These are phyloP conservation scores for Sedum album DNA, from an alignment of 164 flowering plant genomes.

Conservation along the genomic window DNA sequence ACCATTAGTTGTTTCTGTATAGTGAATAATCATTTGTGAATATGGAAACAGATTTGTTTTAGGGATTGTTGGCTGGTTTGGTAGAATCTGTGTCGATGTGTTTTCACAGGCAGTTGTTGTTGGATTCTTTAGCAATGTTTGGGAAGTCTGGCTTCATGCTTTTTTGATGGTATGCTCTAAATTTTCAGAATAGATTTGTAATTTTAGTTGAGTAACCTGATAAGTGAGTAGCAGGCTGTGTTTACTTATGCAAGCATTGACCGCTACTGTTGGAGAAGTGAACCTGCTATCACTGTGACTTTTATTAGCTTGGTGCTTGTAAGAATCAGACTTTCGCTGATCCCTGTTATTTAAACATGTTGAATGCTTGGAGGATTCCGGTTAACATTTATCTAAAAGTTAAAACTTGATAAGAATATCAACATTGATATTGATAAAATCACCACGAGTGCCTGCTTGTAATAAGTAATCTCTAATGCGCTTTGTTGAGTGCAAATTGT, in stretches of 20 bases:
- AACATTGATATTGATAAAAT: neutral
- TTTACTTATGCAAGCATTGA: conserved; percentile 34
- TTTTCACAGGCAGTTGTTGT: conserved; percentile 35
- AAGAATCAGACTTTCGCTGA: conserved; percentile 17
- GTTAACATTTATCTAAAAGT: neutral
- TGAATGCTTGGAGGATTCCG: neutral
- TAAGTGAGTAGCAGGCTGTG: conserved; percentile 8
- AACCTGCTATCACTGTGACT: conserved; percentile 39
- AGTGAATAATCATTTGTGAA: too few relatives aligned
- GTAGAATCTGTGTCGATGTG: too few relatives aligned
- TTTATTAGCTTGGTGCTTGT: conserved; percentile 29
- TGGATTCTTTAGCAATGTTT: conserved; percentile 32
- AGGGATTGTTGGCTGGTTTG: too few relatives aligned
- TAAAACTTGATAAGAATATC: neutral
- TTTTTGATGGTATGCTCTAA: conserved; percentile 27
- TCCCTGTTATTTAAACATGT: neutral
- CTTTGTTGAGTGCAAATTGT: conserved; percentile 48
- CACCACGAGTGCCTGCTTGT: neutral
- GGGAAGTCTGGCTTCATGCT: conserved; percentile 37
- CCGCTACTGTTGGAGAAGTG: conserved; percentile 33
- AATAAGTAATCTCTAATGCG: neutral
- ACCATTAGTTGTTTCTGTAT: too few relatives aligned
- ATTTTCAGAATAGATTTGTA: neutral
- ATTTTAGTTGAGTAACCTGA: too few relatives aligned
- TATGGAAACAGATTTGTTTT: too few relatives aligned